Base-by-base conservation (phyloP, 768 basidiomycete species). In the Cubamyces lactineus region DNA sequence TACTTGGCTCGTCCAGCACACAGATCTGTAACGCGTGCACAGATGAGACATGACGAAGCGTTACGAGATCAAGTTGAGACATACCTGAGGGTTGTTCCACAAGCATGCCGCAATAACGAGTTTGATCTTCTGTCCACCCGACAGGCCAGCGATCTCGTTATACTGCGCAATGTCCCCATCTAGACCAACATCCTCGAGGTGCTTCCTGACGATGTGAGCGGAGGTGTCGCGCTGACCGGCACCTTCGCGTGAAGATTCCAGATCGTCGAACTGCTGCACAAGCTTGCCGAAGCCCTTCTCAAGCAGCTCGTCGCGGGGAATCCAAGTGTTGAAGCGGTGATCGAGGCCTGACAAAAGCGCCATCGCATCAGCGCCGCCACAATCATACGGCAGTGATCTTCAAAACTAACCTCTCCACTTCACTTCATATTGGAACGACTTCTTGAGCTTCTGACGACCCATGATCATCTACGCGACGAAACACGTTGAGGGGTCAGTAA, bases 91-190 rank as follows among this genome's bases (percentile, higher is more conserved):
- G 72, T 94, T 95, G 75, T 94, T 94, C 94, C 96, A 98, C 58
- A 97, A 82, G 72, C 96, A 94, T 26, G 96, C 96, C 16, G 91
- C 96, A 66, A 94, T 89, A 55, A 95, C 94, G 47, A 94, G 82
- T 79, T 98, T 97, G 78, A 98, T 97, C 77, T 98, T 98, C 75
- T 98, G 96, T 63, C 90, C 96, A 75, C 96, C 96, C 17, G 93
- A 96, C 47, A 98, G 79, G 41, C 96, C 96, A 39, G 86, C 85
- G 71, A 98, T 95, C 77, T 98, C 96, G 71, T 97, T 96, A 77
- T 98, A 98, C 76, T 97, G 94, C 12, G 96, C 96, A 62, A 98
- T 98, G 78, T 98, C 94, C 45, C 96, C 96, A 77, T 98, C 94
- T 41, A 98, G 82, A 39, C 96, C 96, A 66, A 98, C 93, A 67